Conservation (phyloP, 352 stramenopile species). For the Pythium pyrilobum region DNA sequence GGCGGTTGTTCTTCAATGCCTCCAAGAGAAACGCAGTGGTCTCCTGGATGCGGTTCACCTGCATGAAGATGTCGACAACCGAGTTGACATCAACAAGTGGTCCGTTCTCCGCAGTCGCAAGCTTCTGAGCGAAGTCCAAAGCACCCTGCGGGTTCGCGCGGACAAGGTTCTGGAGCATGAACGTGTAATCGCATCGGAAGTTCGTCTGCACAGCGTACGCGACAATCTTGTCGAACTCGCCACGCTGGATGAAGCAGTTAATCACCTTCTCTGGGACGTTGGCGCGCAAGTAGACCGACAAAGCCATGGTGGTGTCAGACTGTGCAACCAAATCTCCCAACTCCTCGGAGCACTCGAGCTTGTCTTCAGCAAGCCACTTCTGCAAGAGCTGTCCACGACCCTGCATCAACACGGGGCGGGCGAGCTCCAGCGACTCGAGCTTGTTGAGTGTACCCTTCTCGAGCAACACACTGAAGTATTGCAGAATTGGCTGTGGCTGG, state of each 20-base stretch:
- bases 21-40: constrained; percentile 99
- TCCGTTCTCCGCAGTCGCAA: constrained; percentile 93
- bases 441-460: constrained; percentile 98
- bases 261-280: constrained; percentile 99
- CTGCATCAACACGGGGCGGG: constrained; percentile 97
- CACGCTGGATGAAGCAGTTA: constrained; percentile 98
- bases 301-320: constrained; percentile 96
- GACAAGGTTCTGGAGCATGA: constrained; percentile 99
- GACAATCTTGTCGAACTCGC: constrained; percentile 99
- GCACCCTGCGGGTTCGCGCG: constrained; percentile 97
- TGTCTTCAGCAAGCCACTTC: constrained; percentile 99
- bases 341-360: constrained; percentile 97
- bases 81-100: constrained; percentile 98
- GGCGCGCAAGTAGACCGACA: constrained; percentile 97
- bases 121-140: constrained; percentile 97
- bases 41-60: constrained; percentile 98
- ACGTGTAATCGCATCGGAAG: constrained; percentile 98
- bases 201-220: constrained; percentile 93
- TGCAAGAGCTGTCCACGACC: constrained; percentile 96
- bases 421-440: constrained; percentile 98
- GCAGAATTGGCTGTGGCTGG: constrained; percentile 96
- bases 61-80: constrained; percentile 99
- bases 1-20: constrained; percentile 98
- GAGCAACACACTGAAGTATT: constrained; percentile 99
- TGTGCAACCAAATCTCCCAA: constrained; percentile 96